These are phyloP conservation scores for Aspergillus sp. DNA, from an alignment of 2,329 filamentous ascomycete species.

Conservation along the genomic window DNA sequence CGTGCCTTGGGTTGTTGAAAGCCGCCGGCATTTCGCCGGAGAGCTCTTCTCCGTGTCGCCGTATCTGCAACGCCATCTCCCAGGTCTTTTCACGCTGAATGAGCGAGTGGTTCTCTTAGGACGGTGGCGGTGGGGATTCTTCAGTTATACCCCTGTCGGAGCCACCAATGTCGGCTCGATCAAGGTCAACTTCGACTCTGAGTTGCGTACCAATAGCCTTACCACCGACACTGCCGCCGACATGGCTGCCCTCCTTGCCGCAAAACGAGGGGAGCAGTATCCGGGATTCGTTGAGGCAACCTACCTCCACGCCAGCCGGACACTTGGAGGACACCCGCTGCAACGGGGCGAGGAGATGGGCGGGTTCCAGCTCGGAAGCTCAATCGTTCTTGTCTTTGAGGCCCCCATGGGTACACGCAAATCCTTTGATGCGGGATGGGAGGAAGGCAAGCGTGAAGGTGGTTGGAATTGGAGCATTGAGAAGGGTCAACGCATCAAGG, in stretches of 20 bases:
- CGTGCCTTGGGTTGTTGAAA: slow-evolving; percentile 90
- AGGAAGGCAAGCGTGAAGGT: slow-evolving; percentile 54
- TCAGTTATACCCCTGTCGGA: slow-evolving; percentile 91
- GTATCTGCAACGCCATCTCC: slow-evolving; percentile 87
- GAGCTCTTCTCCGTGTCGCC: slow-evolving; percentile 94
- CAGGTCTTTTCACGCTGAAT: slow-evolving; percentile 93
- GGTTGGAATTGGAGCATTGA: slow-evolving; percentile 86
- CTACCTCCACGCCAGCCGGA: slow-evolving; percentile 71
- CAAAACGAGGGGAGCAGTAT: slow-evolving; percentile 73
- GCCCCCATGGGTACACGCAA: slow-evolving; percentile 66
- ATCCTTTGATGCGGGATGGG: slow-evolving; percentile 61
- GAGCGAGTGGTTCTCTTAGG: slow-evolving; percentile 92
- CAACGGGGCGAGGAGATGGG: slow-evolving; percentile 94
- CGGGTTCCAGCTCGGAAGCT: slow-evolving; percentile 92
- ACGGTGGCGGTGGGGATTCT: slow-evolving; percentile 96
- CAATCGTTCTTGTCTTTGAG: slow-evolving; percentile 94
- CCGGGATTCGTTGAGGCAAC: slow-evolving; percentile 91
- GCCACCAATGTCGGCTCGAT: slow-evolving; percentile 98
- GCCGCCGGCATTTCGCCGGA: slow-evolving; percentile 92
- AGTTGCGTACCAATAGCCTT: slow-evolving; percentile 87
- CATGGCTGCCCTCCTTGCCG: slow-evolving; percentile 75
- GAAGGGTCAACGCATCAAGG: slow-evolving; percentile 82
- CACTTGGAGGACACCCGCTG: slow-evolving; percentile 80
- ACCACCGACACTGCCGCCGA: slow-evolving; percentile 91
- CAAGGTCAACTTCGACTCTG: slow-evolving; percentile 92